phyloP scores from a whole-genome alignment of 352 stramenopile species.

The Phytophthora vignae region DNA sequence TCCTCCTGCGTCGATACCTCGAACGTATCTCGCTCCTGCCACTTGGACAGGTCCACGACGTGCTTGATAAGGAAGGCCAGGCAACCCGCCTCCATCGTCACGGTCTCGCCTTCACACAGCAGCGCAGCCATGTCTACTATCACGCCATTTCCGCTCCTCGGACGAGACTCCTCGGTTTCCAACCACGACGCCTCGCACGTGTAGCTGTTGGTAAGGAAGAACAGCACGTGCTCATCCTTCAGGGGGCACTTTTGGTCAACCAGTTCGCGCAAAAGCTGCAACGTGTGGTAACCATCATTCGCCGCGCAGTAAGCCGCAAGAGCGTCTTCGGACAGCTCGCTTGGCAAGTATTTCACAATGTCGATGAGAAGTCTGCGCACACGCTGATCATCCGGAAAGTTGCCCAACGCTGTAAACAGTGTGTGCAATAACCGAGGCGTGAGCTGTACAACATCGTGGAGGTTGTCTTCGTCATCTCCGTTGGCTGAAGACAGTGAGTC shows the following conservation, averaged over 20 bases:
- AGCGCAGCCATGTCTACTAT: constrained; percentile 41
- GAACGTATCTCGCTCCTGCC: constrained; percentile 28
- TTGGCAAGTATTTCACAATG: constrained; percentile 49
- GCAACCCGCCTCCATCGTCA: constrained; percentile 44
- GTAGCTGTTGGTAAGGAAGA: constrained; percentile 68
- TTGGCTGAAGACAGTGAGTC: constrained; percentile 24
- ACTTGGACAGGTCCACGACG: constrained; percentile 51
- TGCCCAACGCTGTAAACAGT: constrained; percentile 52
- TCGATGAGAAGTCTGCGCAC: constrained; percentile 56
- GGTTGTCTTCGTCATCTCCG: constrained; percentile 3
- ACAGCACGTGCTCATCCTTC: constrained; percentile 62
- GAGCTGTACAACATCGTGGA: constrained; percentile 33
- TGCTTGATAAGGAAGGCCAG: constrained; percentile 63
- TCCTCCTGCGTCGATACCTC: constrained; percentile 37
- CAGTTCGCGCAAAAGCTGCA: constrained; percentile 53
- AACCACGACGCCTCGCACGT: constrained; percentile 23
- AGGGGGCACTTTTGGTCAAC: constrained; percentile 43
- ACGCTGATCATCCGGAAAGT: constrained; percentile 41
- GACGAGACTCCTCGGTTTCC: constrained; percentile 31
- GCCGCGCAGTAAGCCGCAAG: constrained; percentile 67
- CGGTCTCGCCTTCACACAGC: constrained; percentile 35
- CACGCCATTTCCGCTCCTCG: constrained; percentile 31
- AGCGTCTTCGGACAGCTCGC: constrained; percentile 50
- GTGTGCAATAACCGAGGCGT: constrained; percentile 61
- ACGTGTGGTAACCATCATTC: constrained; percentile 35